phyloP scores from a whole-genome alignment of 768 basidiomycete species.

The Rickenella mellea region DNA sequence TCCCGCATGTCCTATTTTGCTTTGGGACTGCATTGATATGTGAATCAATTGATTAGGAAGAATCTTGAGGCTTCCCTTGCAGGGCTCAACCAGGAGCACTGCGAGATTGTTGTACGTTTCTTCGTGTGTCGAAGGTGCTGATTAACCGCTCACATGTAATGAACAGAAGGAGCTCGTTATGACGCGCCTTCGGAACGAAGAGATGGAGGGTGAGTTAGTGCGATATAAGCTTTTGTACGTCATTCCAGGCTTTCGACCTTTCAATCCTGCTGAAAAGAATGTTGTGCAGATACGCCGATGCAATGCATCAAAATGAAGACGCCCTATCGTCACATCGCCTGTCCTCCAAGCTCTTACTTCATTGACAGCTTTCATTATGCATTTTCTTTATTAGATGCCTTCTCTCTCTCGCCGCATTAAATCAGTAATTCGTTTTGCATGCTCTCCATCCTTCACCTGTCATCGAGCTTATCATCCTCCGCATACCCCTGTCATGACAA shows the following conservation, averaged over 20 bases:
- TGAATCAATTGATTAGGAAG: slow-evolving; percentile 42
- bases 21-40: slow-evolving; percentile 4
- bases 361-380: too few relatives aligned
- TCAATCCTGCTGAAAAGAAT: not conserved
- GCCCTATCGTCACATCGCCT: slow-evolving; percentile 34
- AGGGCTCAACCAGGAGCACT: slow-evolving; percentile 77
- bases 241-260: not conserved
- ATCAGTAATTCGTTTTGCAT: too few relatives aligned
- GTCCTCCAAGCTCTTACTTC: too few relatives aligned
- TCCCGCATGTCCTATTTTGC: not conserved
- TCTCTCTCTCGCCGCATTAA: too few relatives aligned
- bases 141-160: slow-evolving; percentile 2
- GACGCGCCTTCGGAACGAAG: slow-evolving; percentile 81
- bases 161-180: slow-evolving; percentile 83
- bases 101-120: slow-evolving; percentile 49
- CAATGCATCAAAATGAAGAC: slow-evolving; percentile 43
- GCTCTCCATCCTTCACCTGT: too few relatives aligned
- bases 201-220: slow-evolving; percentile 89
- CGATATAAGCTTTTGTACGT: slow-evolving; percentile 86
- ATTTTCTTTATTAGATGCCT: too few relatives aligned
- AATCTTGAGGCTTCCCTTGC: slow-evolving; percentile 69
- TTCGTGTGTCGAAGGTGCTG: slow-evolving; percentile 16
- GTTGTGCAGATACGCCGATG: slow-evolving; percentile 37
- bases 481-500: too few relatives aligned
- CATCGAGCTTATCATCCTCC: too few relatives aligned